Conservation (phyloP, 192 early-diverging fungal species). For the Rhizophlyctis rosea region DNA sequence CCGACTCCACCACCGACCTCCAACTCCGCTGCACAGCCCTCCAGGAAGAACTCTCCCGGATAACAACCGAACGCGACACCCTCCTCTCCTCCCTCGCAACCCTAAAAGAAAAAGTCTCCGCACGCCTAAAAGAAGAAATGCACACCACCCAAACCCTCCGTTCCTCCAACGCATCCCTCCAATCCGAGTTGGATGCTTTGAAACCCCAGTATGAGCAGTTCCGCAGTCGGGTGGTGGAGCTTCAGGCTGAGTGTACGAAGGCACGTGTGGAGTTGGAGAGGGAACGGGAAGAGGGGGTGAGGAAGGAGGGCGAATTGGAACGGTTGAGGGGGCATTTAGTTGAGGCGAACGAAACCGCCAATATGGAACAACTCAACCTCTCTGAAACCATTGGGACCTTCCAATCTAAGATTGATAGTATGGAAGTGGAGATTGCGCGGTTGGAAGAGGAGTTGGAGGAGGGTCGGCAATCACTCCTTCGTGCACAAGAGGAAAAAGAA, state of each 20-base stretch:
- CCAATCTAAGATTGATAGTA: constrained; percentile 49
- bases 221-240: not conserved
- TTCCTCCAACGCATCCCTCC: not conserved
- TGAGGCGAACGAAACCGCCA: constrained; percentile 56
- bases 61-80: constrained; percentile 59
- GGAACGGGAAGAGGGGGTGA: constrained; percentile 42
- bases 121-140: constrained; percentile 82
- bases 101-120: constrained; percentile 76
- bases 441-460: constrained; percentile 51
- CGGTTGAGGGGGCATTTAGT: constrained; percentile 57
- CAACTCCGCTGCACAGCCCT: not conserved
- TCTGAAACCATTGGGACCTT: constrained; percentile 54
- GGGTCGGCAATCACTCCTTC: constrained; percentile 39
- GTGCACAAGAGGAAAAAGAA: constrained; percentile 44
- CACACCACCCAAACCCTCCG: no score
- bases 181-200: no score
- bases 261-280: constrained; percentile 37
- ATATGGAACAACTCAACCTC: constrained; percentile 54
- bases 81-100: constrained; percentile 72
- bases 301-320: constrained; percentile 47
- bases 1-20: constrained; percentile 3
- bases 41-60: constrained; percentile 44
- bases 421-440: constrained; percentile 63
- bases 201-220: not conserved
- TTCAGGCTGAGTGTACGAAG: not conserved